Conservation (phyloP, 2,329 filamentous ascomycete genomes). For the Cladosporium sp. region DNA sequence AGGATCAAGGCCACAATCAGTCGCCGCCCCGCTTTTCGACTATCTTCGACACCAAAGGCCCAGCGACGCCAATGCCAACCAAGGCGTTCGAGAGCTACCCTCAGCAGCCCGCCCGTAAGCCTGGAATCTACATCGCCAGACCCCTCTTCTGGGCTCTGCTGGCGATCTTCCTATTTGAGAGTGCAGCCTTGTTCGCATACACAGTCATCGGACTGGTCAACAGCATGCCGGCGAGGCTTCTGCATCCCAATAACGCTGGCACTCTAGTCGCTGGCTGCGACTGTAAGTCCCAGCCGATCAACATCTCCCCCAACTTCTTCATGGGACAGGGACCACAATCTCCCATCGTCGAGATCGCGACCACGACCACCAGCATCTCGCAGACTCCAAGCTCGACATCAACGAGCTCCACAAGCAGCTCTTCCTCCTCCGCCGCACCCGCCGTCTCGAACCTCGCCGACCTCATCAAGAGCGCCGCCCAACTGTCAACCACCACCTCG, state of each 20-base stretch:
- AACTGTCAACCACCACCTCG: constrained; percentile 13
- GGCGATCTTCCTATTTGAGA: constrained; percentile 29
- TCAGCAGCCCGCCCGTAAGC: constrained; percentile 16
- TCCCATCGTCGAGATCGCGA: background rate
- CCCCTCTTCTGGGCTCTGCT: constrained; percentile 29
- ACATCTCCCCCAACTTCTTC: constrained; percentile 30
- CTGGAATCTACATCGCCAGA: constrained; percentile 29
- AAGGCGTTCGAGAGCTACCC: constrained; percentile 25
- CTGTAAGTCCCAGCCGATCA: constrained; percentile 22
- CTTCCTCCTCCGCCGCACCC: background rate
- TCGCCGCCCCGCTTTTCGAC: constrained; percentile 29
- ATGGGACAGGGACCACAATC: background rate
- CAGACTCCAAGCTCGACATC: background rate
- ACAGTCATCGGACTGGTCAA: constrained; percentile 33
- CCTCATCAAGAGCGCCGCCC: background rate
- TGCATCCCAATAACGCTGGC: constrained; percentile 13
- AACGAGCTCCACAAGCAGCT: background rate
- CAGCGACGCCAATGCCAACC: constrained; percentile 14
- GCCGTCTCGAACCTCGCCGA: background rate
- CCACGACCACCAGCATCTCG: background rate
- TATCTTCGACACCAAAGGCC: constrained; percentile 19
- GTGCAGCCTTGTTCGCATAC: constrained; percentile 32
- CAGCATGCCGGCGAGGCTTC: constrained; percentile 25
- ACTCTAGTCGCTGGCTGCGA: constrained; percentile 15
- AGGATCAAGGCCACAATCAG: constrained; percentile 5